Conservation (phyloP, 352 stramenopile genomes). For the Phytophthora vignae region DNA sequence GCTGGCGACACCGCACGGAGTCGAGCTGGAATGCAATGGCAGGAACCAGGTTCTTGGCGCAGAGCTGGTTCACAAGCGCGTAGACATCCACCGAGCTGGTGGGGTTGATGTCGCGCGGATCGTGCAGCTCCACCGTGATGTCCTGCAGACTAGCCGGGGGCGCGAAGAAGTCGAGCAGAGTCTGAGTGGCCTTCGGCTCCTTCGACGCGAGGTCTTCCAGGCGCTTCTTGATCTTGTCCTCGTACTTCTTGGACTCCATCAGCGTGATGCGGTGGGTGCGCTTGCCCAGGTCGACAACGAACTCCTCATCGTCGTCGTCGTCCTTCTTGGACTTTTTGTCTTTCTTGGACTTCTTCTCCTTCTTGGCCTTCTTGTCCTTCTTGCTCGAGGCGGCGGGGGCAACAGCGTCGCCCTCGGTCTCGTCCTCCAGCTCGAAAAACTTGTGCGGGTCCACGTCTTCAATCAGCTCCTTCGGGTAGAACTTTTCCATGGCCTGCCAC, state of each 20-base stretch:
- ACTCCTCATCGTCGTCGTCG: constrained; percentile 70
- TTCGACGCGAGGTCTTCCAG: constrained; percentile 90
- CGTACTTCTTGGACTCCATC: constrained; percentile 98
- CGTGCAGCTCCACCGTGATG: constrained; percentile 62
- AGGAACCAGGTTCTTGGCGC: constrained; percentile 67
- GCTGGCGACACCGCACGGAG: constrained; percentile 85
- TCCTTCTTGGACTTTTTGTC: constrained; percentile 68
- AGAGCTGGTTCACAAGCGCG: constrained; percentile 73
- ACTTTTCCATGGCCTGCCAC: constrained; percentile 91
- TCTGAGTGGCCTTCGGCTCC: constrained; percentile 90
- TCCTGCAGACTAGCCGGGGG: constrained; percentile 68
- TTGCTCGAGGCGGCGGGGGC: constrained; percentile 47
- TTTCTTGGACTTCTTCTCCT: constrained; percentile 75
- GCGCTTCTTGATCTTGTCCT: constrained; percentile 95
- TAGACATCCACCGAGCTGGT: constrained; percentile 77
- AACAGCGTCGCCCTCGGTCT: constrained; percentile 28
- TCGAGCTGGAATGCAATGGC: constrained; percentile 91
- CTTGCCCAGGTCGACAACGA: constrained; percentile 77
- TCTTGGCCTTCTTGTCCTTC: constrained; percentile 59
- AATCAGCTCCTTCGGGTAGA: constrained; percentile 81
- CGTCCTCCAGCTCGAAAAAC: constrained; percentile 90
- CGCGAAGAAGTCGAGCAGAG: constrained; percentile 85
- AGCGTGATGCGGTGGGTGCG: constrained; percentile 95
- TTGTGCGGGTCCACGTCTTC: constrained; percentile 94
- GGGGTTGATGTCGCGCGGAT: constrained; percentile 55